Evolutionary conservation across 2,329 filamentous ascomycete genomes (phyloP).

Genomic region (Claviceps maximensis): DNA sequence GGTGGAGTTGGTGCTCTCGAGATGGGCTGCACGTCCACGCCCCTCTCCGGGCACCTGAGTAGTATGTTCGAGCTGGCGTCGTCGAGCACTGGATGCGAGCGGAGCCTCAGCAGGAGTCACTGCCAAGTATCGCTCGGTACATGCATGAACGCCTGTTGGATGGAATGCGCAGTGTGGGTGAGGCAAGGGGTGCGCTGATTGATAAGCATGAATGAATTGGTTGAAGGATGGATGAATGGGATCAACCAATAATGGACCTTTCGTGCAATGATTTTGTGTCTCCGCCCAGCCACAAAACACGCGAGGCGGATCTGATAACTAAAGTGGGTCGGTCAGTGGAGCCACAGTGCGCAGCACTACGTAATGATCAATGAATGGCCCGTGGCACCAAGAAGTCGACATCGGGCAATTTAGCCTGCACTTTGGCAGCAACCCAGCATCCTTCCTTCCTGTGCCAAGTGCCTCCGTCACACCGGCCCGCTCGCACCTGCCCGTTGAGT

Average conservation of each 20-base stretch:
- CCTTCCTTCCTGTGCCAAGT: background rate
- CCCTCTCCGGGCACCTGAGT: too few species aligned
- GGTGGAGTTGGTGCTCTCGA: constrained; percentile 42
- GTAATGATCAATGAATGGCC: too few species aligned
- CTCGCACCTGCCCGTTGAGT: background rate
- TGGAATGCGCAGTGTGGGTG: background rate
- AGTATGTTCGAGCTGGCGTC: too few species aligned
- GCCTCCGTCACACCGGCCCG: background rate
- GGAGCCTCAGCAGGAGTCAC: background rate
- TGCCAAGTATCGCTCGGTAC: background rate
- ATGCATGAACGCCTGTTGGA: too few species aligned
- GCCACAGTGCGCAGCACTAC: background rate
- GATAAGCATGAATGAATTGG: background rate
- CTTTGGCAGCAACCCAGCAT: background rate
- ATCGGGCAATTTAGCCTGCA: too few species aligned
- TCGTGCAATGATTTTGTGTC: background rate
- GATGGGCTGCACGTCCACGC: background rate
- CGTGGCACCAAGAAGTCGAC: background rate
- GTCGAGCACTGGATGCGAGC: background rate
- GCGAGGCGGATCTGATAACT: constrained; percentile 13
- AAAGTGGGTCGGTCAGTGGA: constrained; percentile 3
- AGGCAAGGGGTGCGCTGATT: background rate
- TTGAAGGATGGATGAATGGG: too few species aligned
- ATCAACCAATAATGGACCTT: too few species aligned
- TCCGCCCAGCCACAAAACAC: background rate